Base-by-base conservation (phyloP, 345 rosid genomes). In the Schrenkiella parvula region DNA sequence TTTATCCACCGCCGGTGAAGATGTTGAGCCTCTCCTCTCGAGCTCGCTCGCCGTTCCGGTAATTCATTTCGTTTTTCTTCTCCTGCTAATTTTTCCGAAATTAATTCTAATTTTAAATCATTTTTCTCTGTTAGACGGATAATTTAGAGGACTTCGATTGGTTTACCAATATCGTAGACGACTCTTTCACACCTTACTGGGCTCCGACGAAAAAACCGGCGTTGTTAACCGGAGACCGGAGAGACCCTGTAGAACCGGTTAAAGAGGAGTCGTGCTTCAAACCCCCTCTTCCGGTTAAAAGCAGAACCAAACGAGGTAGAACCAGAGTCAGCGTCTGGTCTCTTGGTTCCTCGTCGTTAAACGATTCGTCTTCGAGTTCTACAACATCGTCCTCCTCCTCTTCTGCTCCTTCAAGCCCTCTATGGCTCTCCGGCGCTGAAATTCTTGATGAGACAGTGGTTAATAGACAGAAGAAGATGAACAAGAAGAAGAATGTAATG, bases 161-260 rank as follows among this genome's bases (percentile, higher is more conserved):
- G 99, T 55, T 95, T 64, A 91, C 97, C 3, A 87, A 84, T 75
- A 88, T 95, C 55, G 99, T 95, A 5, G 98, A 93, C 25, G 97
- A 93, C 58, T 91, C 95, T 53, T 78, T 82, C 81, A 79, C 86
- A 28, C 87, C 82, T 54, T 53, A 22, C 14, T 68, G 42, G 0
- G 58, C 35, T 78, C 83, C 70, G 5, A 68, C 80, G 65, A 75
- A 52, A 48, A 78, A 75, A 64, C 76, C 84, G 11, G 68, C 63
- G 43, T 54, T 57, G 55, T 65, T 55, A 32, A 66, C 67, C 29
- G 71, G 58, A 0, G 67, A 50, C 65, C 57, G 51, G 19, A 59
- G 64, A 8, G 80, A 72, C 21, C 75, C 79, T 41, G 72, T 71
- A 8, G 6, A 31, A 19, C 71, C 72, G 57, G 80, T 57, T 38